phyloP scores from a whole-genome alignment of 352 stramenopile genomes.

The Phytophthora sojae region DNA sequence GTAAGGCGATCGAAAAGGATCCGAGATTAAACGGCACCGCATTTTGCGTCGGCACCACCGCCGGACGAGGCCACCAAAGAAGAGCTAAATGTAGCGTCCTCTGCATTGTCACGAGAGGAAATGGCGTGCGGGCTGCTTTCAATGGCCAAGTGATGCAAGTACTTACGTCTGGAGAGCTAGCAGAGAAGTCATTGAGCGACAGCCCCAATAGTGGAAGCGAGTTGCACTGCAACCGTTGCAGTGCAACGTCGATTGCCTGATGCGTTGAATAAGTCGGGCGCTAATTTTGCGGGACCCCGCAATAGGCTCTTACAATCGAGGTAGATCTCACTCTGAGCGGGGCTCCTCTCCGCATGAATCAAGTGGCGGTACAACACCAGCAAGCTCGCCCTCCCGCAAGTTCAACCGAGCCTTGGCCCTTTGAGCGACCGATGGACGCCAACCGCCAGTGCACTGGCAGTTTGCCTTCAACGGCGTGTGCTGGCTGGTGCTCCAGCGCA shows the following conservation, averaged over 20 bases:
- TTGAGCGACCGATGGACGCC: neutral
- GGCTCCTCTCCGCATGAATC: conserved; percentile 26
- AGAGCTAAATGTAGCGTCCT: no score
- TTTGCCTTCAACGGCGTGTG: neutral
- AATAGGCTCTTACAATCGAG: conserved; percentile 13
- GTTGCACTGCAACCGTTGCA: conserved; percentile 1
- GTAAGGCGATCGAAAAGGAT: conserved; percentile 7
- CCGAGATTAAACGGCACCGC: conserved; percentile 3
- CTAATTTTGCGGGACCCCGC: conserved; percentile 8
- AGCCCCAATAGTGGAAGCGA: neutral
- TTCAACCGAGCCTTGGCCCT: conserved; percentile 15
- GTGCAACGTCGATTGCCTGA: neutral
- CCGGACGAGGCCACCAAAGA: neutral
- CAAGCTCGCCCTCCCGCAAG: conserved; percentile 11
- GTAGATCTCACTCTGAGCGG: conserved; percentile 7
- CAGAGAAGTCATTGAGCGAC: neutral
- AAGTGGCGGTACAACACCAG: conserved; percentile 33
- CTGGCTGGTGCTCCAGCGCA: neutral
- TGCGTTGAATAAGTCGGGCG: conserved; percentile 9
- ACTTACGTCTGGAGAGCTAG: no score
- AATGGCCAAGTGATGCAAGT: neutral
- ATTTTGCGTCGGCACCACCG: neutral
- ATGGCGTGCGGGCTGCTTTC: no score
- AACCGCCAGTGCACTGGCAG: neutral
- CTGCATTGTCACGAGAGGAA: no score